phyloP scores from a whole-genome alignment of 2,329 filamentous ascomycete species.

The Aureobasidium sp. region DNA sequence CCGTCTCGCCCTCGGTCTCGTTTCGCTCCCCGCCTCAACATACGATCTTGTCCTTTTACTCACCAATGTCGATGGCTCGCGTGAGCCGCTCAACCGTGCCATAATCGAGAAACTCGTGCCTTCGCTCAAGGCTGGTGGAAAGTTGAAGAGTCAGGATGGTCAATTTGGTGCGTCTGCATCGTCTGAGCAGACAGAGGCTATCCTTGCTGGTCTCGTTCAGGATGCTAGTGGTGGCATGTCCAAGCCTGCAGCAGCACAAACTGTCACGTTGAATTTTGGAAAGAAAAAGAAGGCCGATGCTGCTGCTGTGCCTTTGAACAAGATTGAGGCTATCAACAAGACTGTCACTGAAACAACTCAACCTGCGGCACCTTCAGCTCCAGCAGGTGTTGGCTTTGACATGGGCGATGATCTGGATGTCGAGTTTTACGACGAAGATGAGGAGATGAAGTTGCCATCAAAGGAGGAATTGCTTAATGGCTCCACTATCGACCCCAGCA shows the following conservation, averaged over 20 bases:
- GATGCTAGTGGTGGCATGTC: conserved; percentile 58
- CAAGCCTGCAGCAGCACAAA: conserved; percentile 45
- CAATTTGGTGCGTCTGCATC: conserved; percentile 40
- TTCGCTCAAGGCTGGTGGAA: conserved; percentile 62
- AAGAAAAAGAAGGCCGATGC: conserved; percentile 46
- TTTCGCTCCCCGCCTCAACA: conserved; percentile 64
- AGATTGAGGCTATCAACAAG: conserved; percentile 29
- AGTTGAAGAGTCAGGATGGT: conserved; percentile 62
- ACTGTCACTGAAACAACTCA: conserved; percentile 31
- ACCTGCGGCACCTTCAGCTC: conserved; percentile 41
- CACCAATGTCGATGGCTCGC: conserved; percentile 64
- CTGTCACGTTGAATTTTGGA: conserved; percentile 51
- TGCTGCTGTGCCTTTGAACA: conserved; percentile 31
- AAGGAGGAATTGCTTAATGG: conserved; percentile 50
- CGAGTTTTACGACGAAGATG: conserved; percentile 33
- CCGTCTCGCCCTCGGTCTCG: conserved; percentile 74
- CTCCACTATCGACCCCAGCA: conserved; percentile 86
- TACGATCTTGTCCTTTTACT: conserved; percentile 85
- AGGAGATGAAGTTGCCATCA: conserved; percentile 29
- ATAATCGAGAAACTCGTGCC: conserved; percentile 63
- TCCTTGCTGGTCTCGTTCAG: conserved; percentile 68
- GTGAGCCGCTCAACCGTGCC: conserved; percentile 59
- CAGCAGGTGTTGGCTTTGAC: conserved; percentile 60
- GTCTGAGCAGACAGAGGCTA: conserved; percentile 64
- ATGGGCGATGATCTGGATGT: conserved; percentile 54